Evolutionary conservation across 2,329 filamentous ascomycete species (phyloP).

Genomic region (Ophiognomonia clavigignenti-juglandacearum): DNA sequence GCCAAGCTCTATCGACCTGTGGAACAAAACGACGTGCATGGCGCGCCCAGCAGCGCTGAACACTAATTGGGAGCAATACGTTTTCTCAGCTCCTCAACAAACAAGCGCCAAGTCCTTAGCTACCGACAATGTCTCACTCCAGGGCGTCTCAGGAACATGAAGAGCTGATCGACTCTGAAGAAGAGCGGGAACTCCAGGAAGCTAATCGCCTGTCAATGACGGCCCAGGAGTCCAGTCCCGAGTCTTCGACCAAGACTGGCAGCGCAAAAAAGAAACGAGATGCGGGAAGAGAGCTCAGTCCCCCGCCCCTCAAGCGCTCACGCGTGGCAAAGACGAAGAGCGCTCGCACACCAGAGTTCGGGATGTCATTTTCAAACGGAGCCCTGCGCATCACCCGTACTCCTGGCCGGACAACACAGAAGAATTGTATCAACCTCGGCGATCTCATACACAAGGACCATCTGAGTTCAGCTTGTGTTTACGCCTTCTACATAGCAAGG

Average conservation of each 20-base stretch:
- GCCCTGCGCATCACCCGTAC: constrained; percentile 24
- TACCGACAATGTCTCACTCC: no score
- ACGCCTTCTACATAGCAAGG: constrained; percentile 21
- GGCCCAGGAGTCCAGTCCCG: not conserved
- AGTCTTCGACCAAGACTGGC: not conserved
- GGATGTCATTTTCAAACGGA: constrained; percentile 20
- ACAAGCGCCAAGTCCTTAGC: no score
- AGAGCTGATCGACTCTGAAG: no score
- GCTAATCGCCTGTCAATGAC: constrained; percentile 7
- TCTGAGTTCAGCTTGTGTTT: constrained; percentile 22
- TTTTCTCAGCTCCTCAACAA: no score
- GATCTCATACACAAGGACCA: constrained; percentile 21
- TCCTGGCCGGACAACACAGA: constrained; percentile 17
- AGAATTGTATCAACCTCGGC: constrained; percentile 21
- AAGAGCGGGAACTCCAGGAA: constrained; percentile 4
- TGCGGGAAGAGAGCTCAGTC: not conserved
- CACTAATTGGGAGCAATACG: no score
- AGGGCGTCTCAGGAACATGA: no score
- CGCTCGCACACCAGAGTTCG: not conserved
- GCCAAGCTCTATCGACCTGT: no score
- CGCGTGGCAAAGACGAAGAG: not conserved
- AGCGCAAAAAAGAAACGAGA: not conserved
- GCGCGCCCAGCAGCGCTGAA: no score
- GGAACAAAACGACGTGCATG: no score
- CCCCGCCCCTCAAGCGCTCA: not conserved